Evolutionary conservation across 352 stramenopile genomes (phyloP), one percentile per base, ranked within the genome.

Genomic region (Phytophthora brassicae): DNA sequence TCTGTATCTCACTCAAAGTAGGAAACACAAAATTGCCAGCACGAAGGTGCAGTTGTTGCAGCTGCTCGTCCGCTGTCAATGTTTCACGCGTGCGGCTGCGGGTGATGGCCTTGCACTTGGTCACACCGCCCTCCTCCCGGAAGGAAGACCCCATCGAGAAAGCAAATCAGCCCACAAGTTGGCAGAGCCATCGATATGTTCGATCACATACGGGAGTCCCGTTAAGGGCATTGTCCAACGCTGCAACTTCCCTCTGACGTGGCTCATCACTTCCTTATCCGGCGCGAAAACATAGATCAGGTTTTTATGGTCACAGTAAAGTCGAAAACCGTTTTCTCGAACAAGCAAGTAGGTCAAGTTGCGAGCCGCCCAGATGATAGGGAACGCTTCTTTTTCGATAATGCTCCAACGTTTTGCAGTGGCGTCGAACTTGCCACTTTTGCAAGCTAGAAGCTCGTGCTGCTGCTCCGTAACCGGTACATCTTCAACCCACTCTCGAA

Each of bases 231-330:
- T 14, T 4, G 51, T 56, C 56, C 66, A 74, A 12, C 51, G 62
- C n/a, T 58, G 51, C 0, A 66, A 36, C 20, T 71, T 71, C 17
- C 0, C 54, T 28, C 49, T 54, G 0, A 65, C 12, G 23, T 68
- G 47, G 11, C 52, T 23, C 9, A 64, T 64, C 2, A 59, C 41
- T 19, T 69, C 50, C 4, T 9, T 28, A 12, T 29, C 7, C 0
- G 64, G 50, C 3, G 52, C 42, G 35, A 74, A 72, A 0, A 72
- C 41, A 2, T 71, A 47, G 19, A 74, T 69, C 0, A 72, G 31
- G n/a, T 68, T 74, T 0, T 35, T 45, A 23, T 72, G 70, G 19
- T 72, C 60, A 9, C 50, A 66, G 29, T 41, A 74, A 3, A 74
- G 16, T 1, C 17, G 48, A 58, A 68, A 44, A 24, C 28, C 23